These are phyloP conservation scores for Acanthamoeba royreba DNA, from an alignment of 208 protist genomes.

Conservation along the genomic window DNA sequence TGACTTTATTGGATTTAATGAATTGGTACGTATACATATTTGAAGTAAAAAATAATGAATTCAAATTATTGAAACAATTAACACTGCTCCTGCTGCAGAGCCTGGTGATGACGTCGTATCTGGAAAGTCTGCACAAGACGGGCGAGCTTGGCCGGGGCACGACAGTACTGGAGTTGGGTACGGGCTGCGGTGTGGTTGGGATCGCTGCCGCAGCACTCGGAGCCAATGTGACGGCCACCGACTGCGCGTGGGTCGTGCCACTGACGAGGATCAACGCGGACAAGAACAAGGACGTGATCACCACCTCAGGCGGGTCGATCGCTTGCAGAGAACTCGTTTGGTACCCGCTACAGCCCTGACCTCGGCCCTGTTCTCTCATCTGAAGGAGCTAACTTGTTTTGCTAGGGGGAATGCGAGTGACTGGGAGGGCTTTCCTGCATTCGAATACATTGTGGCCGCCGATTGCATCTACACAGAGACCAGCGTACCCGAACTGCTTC, in stretches of 20 bases:
- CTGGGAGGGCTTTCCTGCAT: background rate
- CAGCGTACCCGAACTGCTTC: background rate
- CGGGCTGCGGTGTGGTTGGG: background rate
- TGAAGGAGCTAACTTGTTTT: background rate
- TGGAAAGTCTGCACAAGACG: background rate
- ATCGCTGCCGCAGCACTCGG: background rate
- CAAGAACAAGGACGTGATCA: background rate
- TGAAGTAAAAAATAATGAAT: no score
- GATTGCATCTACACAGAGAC: conserved; percentile 28
- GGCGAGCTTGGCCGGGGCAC: background rate
- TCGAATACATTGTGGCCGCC: background rate
- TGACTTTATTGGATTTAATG: background rate
- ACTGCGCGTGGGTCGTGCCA: conserved; percentile 14
- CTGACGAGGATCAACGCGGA: background rate
- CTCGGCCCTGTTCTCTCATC: background rate
- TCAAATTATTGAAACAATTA: background rate
- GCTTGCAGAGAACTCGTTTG: conserved; percentile 25
- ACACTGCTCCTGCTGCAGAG: background rate
- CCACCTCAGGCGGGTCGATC: background rate
- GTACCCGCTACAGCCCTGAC: background rate
- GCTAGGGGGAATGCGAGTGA: background rate
- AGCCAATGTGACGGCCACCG: background rate
- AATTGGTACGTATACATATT: background rate
- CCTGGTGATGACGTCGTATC: background rate
- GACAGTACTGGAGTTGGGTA: background rate